phyloP scores from a whole-genome alignment of 768 basidiomycete species.

The Phaffia australis region DNA sequence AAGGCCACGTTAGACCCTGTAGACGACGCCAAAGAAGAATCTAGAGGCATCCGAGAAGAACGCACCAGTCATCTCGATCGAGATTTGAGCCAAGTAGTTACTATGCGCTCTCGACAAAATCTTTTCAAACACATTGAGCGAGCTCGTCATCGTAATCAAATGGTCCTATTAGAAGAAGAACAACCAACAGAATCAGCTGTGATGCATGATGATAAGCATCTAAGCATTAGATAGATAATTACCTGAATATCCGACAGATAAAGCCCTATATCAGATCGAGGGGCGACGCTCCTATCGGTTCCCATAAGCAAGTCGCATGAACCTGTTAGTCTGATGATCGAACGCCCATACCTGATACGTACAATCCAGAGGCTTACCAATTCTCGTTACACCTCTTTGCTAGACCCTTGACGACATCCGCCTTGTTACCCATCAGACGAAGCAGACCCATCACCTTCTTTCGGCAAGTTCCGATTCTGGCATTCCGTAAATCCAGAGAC shows the following conservation, averaged over 20 bases:
- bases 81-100: slow-evolving; percentile 98
- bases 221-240: background rate
- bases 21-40: background rate
- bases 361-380: background rate
- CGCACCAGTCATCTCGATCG: slow-evolving; percentile 82
- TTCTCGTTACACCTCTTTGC: slow-evolving; percentile 52
- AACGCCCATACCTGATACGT: background rate
- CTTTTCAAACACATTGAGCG: slow-evolving; percentile 89
- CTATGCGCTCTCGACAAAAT: slow-evolving; percentile 97
- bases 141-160: slow-evolving; percentile 86
- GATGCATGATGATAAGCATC: background rate
- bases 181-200: background rate
- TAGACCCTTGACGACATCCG: slow-evolving; percentile 96
- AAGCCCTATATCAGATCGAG: slow-evolving; percentile 86
- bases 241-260: slow-evolving; percentile 90
- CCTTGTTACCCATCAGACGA: slow-evolving; percentile 97
- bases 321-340: background rate
- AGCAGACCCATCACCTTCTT: slow-evolving; percentile 99
- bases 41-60: background rate
- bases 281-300: slow-evolving; percentile 61
- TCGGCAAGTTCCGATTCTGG: slow-evolving; percentile 85
- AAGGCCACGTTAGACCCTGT: background rate
- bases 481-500: no score
- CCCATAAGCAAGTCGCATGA: slow-evolving; percentile 36
- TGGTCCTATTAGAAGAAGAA: slow-evolving; percentile 53